These are phyloP conservation scores for Mortierella sp. DNA, from an alignment of 371 early-diverging fungal genomes.

Conservation along the genomic window DNA sequence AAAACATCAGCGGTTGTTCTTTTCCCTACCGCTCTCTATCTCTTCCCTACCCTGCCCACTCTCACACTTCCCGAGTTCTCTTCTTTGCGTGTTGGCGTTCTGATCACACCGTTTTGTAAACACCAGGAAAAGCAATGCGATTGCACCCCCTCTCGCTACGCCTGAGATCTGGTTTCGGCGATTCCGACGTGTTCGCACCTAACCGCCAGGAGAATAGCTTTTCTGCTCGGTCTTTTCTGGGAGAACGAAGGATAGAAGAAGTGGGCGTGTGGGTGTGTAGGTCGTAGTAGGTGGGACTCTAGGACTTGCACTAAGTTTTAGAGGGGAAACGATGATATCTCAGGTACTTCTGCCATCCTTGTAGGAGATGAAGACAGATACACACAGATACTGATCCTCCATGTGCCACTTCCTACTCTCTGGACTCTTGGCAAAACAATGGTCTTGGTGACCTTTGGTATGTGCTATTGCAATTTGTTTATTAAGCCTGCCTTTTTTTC, in stretches of 20 bases:
- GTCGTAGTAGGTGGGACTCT: not conserved
- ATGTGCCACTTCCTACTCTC: too few species aligned
- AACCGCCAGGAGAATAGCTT: not conserved
- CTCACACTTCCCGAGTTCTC: too few species aligned
- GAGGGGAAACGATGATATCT: conserved; percentile 47
- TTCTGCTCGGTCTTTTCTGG: too few species aligned
- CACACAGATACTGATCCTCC: conserved; percentile 51
- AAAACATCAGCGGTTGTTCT: too few species aligned
- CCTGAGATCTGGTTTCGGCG: conserved; percentile 5
- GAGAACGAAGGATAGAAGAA: not conserved
- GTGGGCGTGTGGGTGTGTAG: not conserved
- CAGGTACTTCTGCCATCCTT: conserved; percentile 50
- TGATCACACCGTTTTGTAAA: too few species aligned
- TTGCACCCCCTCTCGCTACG: not conserved
- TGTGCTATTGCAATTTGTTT: too few species aligned
- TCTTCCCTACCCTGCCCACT: too few species aligned
- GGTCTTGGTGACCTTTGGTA: not conserved
- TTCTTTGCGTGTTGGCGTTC: too few species aligned
- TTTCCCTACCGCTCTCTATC: too few species aligned
- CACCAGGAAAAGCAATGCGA: too few species aligned
- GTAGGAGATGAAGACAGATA: conserved; percentile 28
- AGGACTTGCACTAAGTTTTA: not conserved
- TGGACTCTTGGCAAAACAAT: too few species aligned
- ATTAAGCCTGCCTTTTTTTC: too few species aligned
- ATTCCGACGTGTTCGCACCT: not conserved